phyloP scores from a whole-genome alignment of 2,329 filamentous ascomycete genomes.

The Sporothrix pseudoabietina region DNA sequence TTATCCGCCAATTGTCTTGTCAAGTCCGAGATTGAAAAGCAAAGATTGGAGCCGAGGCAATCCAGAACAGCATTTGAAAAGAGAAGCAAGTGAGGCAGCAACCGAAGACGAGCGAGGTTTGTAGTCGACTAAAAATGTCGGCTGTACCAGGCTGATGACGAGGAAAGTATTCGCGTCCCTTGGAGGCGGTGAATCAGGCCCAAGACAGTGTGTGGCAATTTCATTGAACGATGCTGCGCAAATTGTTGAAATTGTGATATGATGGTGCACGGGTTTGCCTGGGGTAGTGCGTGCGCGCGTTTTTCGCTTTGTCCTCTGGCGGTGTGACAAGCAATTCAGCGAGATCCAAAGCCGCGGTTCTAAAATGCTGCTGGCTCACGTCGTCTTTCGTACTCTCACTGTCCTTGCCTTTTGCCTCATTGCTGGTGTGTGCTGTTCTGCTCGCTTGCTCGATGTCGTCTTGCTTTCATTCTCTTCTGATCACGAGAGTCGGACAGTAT shows the following conservation, averaged over 20 bases:
- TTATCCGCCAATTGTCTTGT: background rate
- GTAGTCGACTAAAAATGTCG: background rate
- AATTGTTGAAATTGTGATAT: background rate
- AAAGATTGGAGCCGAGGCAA: background rate
- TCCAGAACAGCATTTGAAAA: background rate
- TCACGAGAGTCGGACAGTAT: background rate
- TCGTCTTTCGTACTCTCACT: background rate
- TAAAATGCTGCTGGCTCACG: too few relatives aligned
- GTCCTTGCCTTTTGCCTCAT: background rate
- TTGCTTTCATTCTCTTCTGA: background rate
- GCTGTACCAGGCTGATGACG: background rate
- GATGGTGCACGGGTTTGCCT: background rate
- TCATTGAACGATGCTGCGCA: background rate
- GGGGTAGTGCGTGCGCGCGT: background rate
- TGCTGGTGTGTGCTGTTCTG: background rate
- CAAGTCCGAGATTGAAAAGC: background rate
- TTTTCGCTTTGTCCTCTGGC: background rate
- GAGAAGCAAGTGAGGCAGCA: background rate
- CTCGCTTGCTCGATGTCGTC: background rate
- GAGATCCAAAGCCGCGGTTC: background rate
- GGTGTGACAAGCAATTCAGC: background rate
- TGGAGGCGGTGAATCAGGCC: background rate
- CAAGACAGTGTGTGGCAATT: conserved; percentile 12
- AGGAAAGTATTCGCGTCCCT: background rate
- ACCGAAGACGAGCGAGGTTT: background rate